Base-by-base conservation (phyloP, 2,329 filamentous ascomycete genomes). In the Cadophora sp. region DNA sequence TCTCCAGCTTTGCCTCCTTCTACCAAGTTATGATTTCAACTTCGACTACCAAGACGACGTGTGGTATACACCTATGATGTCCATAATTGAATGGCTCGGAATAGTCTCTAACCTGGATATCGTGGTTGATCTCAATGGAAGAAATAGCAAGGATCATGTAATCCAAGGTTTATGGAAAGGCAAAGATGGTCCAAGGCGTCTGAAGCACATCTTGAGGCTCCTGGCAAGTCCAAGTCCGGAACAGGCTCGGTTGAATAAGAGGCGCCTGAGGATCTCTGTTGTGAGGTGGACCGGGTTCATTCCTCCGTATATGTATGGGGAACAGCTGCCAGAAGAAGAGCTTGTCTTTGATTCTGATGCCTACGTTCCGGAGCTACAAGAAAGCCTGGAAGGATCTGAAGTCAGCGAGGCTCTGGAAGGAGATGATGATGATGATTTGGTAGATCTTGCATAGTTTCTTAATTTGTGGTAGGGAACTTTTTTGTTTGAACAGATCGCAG, bases 301-400 rank as follows among this genome's bases (percentile, higher is more conserved):
- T 56, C 61, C 61, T 36, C 61, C 61, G 1, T 63, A 63, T 53
- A 63, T 63, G 61, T 63, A 56, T 56, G 61, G 61, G 20, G 61
- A 63, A 27, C 2, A 43, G 4, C 7, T 18, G 18, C 61, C 61
- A 43, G 22, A 24, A 4, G 61, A 63, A 27, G 18, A n/a, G 48
- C 24, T 63, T 16, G 6, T 43, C 45, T 63, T 55, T 13, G 61
- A 63, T 30, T 63, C 53, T n/a, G 50, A 24, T 53, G 24, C 18
- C 16, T 53, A 8, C 50, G 6, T 9, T 18, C 14, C 16, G 14
- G 27, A 3, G 3, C 1, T n/a, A 9, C 24, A 9, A 18, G 50
- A 33, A n/a, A 33, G 4, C 33, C 24, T 53, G 7, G 36, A 39
- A 39, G 36, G 36, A 7, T 39, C 5, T 13, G 50, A 33, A 8